Evolutionary conservation across 768 basidiomycete species (phyloP).

Genomic region (Tricholoma terreum): DNA sequence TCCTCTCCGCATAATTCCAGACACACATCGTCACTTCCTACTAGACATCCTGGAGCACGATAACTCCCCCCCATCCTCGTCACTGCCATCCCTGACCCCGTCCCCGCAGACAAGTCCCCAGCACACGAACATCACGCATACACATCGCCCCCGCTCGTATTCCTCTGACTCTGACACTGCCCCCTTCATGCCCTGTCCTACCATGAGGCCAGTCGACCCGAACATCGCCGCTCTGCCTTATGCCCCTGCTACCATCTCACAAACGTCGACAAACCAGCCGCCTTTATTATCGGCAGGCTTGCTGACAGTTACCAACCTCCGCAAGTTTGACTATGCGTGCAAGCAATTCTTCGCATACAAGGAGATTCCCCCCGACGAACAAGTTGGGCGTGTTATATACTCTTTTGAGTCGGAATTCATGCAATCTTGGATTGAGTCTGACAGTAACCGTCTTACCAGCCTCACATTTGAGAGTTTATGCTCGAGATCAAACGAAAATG

Average conservation of each 20-base stretch:
- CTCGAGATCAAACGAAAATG: not conserved
- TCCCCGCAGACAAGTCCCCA: not conserved
- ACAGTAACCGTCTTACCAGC: too few species aligned
- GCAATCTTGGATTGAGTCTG: too few species aligned
- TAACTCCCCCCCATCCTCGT: not conserved
- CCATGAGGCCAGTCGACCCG: not conserved
- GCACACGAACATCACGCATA: not conserved
- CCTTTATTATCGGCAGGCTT: not conserved
- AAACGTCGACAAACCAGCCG: not conserved
- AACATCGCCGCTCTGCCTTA: not conserved
- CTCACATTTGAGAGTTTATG: not conserved
- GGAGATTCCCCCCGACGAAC: not conserved
- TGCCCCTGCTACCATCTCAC: not conserved
- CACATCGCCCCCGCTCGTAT: not conserved
- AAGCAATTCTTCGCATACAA: not conserved
- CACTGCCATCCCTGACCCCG: not conserved
- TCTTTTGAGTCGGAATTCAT: not conserved
- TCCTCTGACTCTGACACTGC: not conserved
- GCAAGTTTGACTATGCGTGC: not conserved
- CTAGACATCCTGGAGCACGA: too few species aligned
- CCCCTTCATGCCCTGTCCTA: not conserved
- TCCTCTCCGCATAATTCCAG: not conserved
- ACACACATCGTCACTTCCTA: not conserved
- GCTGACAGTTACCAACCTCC: not conserved
- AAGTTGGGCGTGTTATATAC: not conserved